phyloP scores from a whole-genome alignment of 805 yeast genomes.

The Saccharomycopsis selenospora region DNA sequence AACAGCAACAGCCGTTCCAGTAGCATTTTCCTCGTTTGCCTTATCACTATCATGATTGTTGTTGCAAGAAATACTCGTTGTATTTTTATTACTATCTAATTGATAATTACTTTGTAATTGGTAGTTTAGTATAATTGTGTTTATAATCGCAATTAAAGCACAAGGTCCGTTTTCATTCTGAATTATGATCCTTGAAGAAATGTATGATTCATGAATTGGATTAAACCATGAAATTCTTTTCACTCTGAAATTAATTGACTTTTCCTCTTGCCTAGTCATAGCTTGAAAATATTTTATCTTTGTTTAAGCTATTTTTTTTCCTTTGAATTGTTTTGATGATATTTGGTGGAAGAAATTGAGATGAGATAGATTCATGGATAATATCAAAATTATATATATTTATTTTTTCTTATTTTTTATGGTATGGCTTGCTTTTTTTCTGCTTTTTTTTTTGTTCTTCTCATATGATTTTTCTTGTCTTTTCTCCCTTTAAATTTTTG shows the following conservation, averaged over 20 bases:
- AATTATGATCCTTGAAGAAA: constrained; percentile 31
- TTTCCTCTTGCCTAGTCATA: background rate
- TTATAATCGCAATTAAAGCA: constrained; percentile 38
- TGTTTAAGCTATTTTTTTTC: too few relatives aligned
- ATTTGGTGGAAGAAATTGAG: too few relatives aligned
- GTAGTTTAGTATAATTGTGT: constrained; percentile 32
- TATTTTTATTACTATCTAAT: background rate
- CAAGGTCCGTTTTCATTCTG: constrained; percentile 43
- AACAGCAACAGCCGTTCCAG: background rate
- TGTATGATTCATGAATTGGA: background rate
- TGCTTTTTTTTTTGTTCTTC: too few relatives aligned
- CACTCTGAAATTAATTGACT: constrained; percentile 9
- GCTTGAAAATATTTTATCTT: too few relatives aligned
- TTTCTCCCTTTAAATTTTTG: too few relatives aligned
- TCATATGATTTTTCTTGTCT: too few relatives aligned
- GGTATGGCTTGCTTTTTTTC: too few relatives aligned
- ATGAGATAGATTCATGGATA: too few relatives aligned
- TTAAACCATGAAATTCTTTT: constrained; percentile 18
- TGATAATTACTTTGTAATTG: constrained; percentile 23
- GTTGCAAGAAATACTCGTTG: background rate
- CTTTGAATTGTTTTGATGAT: too few relatives aligned
- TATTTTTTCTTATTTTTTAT: too few relatives aligned
- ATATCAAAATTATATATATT: too few relatives aligned
- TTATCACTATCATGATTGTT: background rate
- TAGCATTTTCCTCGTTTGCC: background rate